phyloP scores from a whole-genome alignment of 1,284 basidiomycete genomes.

The Austroboletus rostrupii region DNA sequence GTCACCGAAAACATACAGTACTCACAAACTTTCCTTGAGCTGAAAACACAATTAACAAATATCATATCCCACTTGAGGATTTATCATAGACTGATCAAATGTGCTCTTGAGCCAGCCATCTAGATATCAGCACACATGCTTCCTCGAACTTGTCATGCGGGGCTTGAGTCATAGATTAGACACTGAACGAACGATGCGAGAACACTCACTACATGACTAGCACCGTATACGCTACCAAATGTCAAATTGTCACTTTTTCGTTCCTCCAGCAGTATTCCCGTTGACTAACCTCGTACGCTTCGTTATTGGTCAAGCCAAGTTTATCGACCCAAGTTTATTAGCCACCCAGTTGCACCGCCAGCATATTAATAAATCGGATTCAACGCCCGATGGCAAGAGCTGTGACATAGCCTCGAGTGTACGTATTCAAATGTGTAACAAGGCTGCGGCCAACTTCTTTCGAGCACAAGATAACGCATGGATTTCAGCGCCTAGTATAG shows the following conservation, averaged over 20 bases:
- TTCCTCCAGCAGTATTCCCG: constrained; percentile 57
- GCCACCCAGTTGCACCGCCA: constrained; percentile 80
- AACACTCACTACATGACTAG: constrained; percentile 69
- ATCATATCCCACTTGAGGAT: background rate
- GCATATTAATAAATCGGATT: constrained; percentile 68
- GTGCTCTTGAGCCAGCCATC: constrained; percentile 48
- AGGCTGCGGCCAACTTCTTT: constrained; percentile 46
- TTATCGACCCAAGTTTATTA: constrained; percentile 73
- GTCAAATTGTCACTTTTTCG: constrained; percentile 61
- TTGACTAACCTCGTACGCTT: constrained; percentile 49
- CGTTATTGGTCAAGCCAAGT: constrained; percentile 65
- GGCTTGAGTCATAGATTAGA: constrained; percentile 38
- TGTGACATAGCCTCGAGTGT: constrained; percentile 64
- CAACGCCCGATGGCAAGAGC: constrained; percentile 70
- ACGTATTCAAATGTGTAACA: constrained; percentile 56
- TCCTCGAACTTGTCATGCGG: constrained; percentile 67
- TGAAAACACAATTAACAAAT: background rate
- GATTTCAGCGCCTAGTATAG: constrained; percentile 56
- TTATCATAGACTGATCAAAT: constrained; percentile 30
- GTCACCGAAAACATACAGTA: background rate
- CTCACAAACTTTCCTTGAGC: background rate
- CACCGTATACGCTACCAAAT: constrained; percentile 60
- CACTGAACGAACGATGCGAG: constrained; percentile 1
- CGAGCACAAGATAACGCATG: constrained; percentile 56
- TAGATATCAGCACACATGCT: constrained; percentile 51